Base-by-base conservation (phyloP, 2,329 filamentous ascomycete genomes). In the Cordyceps cicadae region DNA sequence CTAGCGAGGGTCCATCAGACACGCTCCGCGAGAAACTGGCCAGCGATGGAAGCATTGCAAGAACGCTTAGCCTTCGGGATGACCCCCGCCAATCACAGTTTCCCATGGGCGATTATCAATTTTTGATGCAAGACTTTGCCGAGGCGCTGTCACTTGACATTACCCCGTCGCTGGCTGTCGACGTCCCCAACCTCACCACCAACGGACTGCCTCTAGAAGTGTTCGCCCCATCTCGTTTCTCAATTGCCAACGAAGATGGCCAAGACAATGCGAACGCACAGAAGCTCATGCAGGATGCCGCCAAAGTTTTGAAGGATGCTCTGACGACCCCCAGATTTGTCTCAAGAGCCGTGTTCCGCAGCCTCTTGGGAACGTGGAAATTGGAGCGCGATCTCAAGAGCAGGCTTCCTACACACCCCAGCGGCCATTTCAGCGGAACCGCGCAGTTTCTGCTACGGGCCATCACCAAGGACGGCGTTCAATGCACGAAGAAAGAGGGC, bases 31-130 rank as follows among this genome's bases (percentile, higher is more conserved):
- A 70, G 0, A 79, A 81, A 3, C 70, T 84, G 12, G 64, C 68
- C 5, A 66, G 71, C 0, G 80, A 83, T 59, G 70, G 71, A 19
- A 79, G 76, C 0, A 74, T 81, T 8, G 69, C 74, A 32, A 72
- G 76, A 24, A 79, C 81, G 0, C 67, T 83, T 0, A 66, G 71
- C 3, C 75, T 89, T 37, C 79, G 87, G 14, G 67, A 67, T 24
- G 79, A 81, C 66, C 78, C 73, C 11, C 80, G 76, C 6, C 73
- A 74, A 65, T 87, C 71, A 63, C 90, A 94, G 66, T 94, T 92
- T 66, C 90, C 89, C 43, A 92, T 93, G 87, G 87, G 86, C 11
- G 90, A 95, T 71, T 93, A 92, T 70, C 73, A 85, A 8, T 92
- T 86, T 63, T 73, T 93, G 14, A 87, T 93, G 79, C 85, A 91